Percentiles rank a stretch among this genome's conserved stretches.
These are phyloP conservation scores for Penicillium lividum DNA, from an alignment of 495 filamentous ascomycete genomes.

Conservation along the genomic window DNA sequence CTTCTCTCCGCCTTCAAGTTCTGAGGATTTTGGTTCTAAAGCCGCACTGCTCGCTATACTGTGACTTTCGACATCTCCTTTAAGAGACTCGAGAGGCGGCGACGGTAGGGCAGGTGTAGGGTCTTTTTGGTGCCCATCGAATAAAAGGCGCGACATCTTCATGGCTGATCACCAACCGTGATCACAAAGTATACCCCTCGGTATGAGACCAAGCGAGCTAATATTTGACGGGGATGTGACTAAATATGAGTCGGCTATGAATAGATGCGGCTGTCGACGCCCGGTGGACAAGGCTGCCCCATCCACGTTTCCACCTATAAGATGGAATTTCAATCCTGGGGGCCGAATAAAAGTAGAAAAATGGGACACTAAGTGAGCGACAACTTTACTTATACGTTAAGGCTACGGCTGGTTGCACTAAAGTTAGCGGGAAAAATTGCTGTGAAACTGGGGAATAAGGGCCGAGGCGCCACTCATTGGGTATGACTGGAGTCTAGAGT, in stretches of 20 bases:
- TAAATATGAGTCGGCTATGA: neutral
- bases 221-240: neutral
- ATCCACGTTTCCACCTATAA: constrained; percentile 10
- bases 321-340: neutral
- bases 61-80: constrained; percentile 6
- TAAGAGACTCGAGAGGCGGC: constrained; percentile 7
- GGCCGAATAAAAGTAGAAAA: constrained; percentile 5
- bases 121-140: neutral
- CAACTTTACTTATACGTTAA: neutral
- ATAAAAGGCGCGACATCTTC: neutral
- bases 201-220: neutral
- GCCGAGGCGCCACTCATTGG: constrained; percentile 21
- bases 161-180: neutral
- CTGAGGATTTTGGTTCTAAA: constrained; percentile 1
- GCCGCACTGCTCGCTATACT: constrained; percentile 1
- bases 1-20: constrained; percentile 3
- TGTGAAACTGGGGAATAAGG: constrained; percentile 16
- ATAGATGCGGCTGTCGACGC: constrained; percentile 5
- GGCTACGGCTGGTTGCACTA: constrained; percentile 6
- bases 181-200: neutral
- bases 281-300: constrained; percentile 1
- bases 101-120: neutral
- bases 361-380: constrained; percentile 2
- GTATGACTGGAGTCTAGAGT: constrained; percentile 3
- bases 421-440: constrained; percentile 11